These are phyloP conservation scores for Cyclostephanos tholiformis DNA, from an alignment of 108 stramenopile species.

Conservation along the genomic window DNA sequence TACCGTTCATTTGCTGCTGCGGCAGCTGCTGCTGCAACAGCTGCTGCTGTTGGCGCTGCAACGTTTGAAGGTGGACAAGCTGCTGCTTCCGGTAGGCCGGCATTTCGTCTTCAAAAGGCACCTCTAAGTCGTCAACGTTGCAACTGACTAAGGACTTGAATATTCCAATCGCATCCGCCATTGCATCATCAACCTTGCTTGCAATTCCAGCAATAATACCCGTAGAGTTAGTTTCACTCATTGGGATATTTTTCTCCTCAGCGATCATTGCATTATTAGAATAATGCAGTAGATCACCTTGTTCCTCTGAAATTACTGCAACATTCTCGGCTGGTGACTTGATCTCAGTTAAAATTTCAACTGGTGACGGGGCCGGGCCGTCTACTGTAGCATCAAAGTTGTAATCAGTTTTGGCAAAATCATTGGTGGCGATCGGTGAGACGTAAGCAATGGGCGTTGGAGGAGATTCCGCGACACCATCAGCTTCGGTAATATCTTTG, in stretches of 20 bases:
- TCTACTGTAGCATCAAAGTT: background rate
- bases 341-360: background rate
- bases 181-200: slow-evolving; percentile 2
- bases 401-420: background rate
- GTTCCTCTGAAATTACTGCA: background rate
- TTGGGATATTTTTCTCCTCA: no score
- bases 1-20: slow-evolving; percentile 32
- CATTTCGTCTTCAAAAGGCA: slow-evolving; percentile 7
- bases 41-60: slow-evolving; percentile 50
- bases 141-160: background rate
- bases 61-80: slow-evolving; percentile 41
- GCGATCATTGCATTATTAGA: background rate
- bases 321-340: background rate
- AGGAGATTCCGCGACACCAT: no score
- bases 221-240: background rate
- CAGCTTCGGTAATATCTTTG: no score
- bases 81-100: slow-evolving; percentile 46
- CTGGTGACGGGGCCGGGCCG: background rate
- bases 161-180: background rate
- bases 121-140: background rate
- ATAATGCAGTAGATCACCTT: background rate
- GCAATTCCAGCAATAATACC: background rate
- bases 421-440: background rate
- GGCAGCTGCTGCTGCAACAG: slow-evolving; percentile 26
- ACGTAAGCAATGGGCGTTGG: no score